These are phyloP conservation scores for Phytophthora fragariae DNA, from an alignment of 352 stramenopile species.

Conservation along the genomic window DNA sequence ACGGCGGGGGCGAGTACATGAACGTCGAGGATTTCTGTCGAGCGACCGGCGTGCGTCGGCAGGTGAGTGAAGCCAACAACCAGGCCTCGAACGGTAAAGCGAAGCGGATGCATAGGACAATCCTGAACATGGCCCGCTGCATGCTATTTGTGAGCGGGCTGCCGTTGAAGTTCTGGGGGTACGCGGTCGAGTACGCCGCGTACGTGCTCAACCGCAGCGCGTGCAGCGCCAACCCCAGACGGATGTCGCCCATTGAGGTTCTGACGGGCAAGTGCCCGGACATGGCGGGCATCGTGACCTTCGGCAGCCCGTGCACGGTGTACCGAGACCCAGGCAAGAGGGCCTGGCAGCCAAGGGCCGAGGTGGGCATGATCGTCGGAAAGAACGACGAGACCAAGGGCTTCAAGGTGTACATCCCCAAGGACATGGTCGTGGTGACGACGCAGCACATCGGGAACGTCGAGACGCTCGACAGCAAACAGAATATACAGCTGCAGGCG, in stretches of 20 bases:
- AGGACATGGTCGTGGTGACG: neutral
- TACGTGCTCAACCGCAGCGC: slow-evolving; percentile 40
- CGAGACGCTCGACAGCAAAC: neutral
- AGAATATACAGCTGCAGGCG: neutral
- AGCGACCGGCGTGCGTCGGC: too few relatives aligned
- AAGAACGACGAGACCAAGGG: neutral
- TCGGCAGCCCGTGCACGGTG: slow-evolving; percentile 14
- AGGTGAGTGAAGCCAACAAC: slow-evolving; percentile 3
- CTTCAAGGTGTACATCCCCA: neutral
- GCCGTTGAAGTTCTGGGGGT: slow-evolving; percentile 29
- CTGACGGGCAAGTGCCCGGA: slow-evolving; percentile 2
- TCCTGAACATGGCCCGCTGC: slow-evolving; percentile 4
- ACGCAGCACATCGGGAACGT: neutral
- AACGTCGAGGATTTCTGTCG: too few relatives aligned
- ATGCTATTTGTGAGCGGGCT: slow-evolving; percentile 37
- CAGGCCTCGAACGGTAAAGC: slow-evolving; percentile 28
- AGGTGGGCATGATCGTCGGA: slow-evolving; percentile 5
- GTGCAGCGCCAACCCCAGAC: slow-evolving; percentile 13
- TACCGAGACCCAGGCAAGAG: neutral
- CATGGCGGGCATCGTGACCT: slow-evolving; percentile 13
- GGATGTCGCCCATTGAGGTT: slow-evolving; percentile 11
- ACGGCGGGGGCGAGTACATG: too few relatives aligned
- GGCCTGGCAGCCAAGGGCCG: neutral
- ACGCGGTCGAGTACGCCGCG: slow-evolving; percentile 34
- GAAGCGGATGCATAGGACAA: neutral